Evolutionary conservation across 1,284 basidiomycete species (phyloP).

Genomic region (Ceraceosorus bombacis): DNA sequence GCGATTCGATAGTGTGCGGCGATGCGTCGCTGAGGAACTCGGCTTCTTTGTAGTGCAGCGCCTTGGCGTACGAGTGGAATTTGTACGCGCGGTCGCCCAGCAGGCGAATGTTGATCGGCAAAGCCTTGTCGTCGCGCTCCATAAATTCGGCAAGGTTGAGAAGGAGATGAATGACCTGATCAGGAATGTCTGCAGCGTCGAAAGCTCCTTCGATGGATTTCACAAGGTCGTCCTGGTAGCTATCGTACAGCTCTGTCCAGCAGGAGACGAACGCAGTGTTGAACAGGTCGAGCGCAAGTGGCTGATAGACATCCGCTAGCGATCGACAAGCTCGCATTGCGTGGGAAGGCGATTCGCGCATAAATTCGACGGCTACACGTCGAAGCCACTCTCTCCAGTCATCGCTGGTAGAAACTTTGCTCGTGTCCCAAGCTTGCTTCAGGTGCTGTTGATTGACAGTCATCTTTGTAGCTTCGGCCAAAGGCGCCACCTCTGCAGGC

Average conservation of each 20-base stretch:
- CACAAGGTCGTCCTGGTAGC: conserved; percentile 57
- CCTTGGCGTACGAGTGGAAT: conserved; percentile 94
- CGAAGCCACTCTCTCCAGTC: conserved; percentile 98
- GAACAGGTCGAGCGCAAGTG: conserved; percentile 88
- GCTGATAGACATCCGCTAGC: conserved; percentile 82
- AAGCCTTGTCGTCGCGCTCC: conserved; percentile 96
- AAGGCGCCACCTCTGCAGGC: conserved; percentile 49
- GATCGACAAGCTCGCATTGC: conserved; percentile 91
- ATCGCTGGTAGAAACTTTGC: conserved; percentile 65
- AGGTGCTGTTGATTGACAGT: conserved; percentile 95
- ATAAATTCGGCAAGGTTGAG: conserved; percentile 98
- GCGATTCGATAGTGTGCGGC: conserved; percentile 72
- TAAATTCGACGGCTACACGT: conserved; percentile 84
- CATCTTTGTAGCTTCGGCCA: conserved; percentile 63
- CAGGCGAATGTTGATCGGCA: conserved; percentile 87
- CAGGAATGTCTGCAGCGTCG: conserved; percentile 68
- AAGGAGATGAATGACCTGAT: conserved; percentile 86
- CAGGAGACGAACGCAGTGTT: conserved; percentile 98
- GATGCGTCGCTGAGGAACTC: conserved; percentile 91
- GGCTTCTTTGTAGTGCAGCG: conserved; percentile 96
- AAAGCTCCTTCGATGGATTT: conserved; percentile 83
- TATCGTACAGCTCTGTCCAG: conserved; percentile 89
- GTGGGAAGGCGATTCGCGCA: conserved; percentile 96
- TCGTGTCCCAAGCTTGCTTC: conserved; percentile 92
- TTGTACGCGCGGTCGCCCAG: conserved; percentile 86